phyloP scores from a whole-genome alignment of 441 rosid species.

The Cnidoscolus chayamansa region DNA sequence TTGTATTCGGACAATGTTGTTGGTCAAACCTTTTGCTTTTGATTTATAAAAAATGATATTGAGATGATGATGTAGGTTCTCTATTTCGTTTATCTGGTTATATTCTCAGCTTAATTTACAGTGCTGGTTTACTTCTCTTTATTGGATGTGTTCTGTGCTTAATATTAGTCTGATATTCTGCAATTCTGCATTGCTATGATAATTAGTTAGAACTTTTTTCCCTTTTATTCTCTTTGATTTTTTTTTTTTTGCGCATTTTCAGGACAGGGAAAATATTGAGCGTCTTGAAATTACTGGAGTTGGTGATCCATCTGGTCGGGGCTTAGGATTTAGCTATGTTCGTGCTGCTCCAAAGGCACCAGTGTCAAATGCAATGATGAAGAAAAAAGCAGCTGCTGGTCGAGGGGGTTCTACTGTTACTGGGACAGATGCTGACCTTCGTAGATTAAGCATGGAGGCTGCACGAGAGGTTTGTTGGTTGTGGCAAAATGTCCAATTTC shows the following conservation, averaged over 20 bases:
- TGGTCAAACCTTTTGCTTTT: neutral
- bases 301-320: conserved; percentile 99
- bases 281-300: conserved; percentile 99
- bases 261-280: conserved; percentile 96
- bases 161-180: neutral
- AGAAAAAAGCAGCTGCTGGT: conserved; percentile 79
- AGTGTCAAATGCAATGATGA: conserved; percentile 65
- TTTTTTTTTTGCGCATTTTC: conserved; percentile 21
- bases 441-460: conserved; percentile 99
- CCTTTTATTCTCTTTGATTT: neutral
- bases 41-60: neutral
- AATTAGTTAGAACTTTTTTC: neutral
- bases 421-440: conserved; percentile 99
- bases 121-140: neutral
- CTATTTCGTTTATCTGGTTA: neutral
- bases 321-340: conserved; percentile 97
- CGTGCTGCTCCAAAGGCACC: conserved; percentile 89
- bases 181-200: conserved; percentile 5
- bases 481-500: neutral
- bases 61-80: neutral
- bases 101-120: neutral
- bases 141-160: neutral
- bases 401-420: conserved; percentile 92
- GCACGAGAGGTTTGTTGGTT: conserved; percentile 79
- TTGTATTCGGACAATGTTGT: neutral